Conservation (phyloP, 176 grass and related monocot genomes). For the Secale cereale region DNA sequence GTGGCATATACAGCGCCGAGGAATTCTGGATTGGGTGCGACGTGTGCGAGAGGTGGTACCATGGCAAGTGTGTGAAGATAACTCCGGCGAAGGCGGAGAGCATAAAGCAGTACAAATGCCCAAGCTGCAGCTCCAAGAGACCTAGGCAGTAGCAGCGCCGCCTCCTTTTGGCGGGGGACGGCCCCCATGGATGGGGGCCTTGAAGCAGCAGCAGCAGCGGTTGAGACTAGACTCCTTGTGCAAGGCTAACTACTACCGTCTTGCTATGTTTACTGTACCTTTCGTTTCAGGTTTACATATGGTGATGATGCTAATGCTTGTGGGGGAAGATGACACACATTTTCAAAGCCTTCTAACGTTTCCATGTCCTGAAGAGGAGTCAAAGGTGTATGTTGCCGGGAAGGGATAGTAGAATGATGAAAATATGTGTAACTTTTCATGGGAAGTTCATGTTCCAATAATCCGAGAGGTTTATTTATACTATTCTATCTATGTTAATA, state of each 20-base stretch:
- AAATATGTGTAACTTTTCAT: slow-evolving; percentile 29
- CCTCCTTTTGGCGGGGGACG: background rate
- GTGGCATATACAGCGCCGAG: slow-evolving; percentile 69
- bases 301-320: slow-evolving; percentile 40
- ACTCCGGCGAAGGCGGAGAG: slow-evolving; percentile 91
- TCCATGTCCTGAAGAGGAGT: slow-evolving; percentile 18
- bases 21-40: slow-evolving; percentile 98
- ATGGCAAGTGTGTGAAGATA: slow-evolving; percentile 97
- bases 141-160: slow-evolving; percentile 47
- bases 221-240: slow-evolving; percentile 17
- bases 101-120: slow-evolving; percentile 99
- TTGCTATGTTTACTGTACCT: slow-evolving; percentile 42
- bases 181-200: background rate
- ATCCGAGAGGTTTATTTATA: slow-evolving; percentile 32
- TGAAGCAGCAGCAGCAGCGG: slow-evolving; percentile 31
- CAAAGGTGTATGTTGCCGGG: slow-evolving; percentile 21
- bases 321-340: slow-evolving; percentile 33
- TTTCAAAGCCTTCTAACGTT: slow-evolving; percentile 31
- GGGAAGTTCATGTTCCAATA: slow-evolving; percentile 40
- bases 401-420: slow-evolving; percentile 18
- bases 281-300: slow-evolving; percentile 46
- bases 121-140: slow-evolving; percentile 84
- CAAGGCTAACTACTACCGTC: slow-evolving; percentile 22
- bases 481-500: slow-evolving; percentile 16
- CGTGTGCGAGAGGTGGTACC: slow-evolving; percentile 91